These are phyloP conservation scores for Amoebophrya sp. DNA, from an alignment of 169 alveolate genomes.

Conservation along the genomic window DNA sequence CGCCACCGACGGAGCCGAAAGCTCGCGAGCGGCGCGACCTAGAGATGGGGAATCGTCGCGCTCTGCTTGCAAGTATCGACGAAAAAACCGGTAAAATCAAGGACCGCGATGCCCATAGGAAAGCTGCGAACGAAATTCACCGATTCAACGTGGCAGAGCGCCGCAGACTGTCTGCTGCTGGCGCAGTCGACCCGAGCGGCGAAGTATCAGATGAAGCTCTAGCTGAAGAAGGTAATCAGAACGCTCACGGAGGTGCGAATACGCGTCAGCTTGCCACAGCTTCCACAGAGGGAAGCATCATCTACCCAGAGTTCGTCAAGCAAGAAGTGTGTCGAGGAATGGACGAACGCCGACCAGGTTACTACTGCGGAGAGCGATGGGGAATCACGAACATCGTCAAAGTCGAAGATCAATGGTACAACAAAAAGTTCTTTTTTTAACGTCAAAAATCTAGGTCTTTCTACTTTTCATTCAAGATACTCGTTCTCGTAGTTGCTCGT, in stretches of 20 bases:
- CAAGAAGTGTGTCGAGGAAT: background rate
- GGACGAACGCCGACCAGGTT: background rate
- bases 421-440: too few species aligned
- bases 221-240: background rate
- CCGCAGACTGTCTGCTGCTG: background rate
- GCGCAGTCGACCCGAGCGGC: background rate
- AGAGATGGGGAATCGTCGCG: background rate
- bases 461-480: too few species aligned
- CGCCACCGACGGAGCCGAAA: background rate
- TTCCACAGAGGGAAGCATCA: background rate
- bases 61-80: too few species aligned
- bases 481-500: too few species aligned
- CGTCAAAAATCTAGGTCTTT: too few species aligned
- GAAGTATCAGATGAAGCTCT: background rate
- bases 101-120: too few species aligned
- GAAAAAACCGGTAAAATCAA: too few species aligned
- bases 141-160: background rate
- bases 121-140: background rate
- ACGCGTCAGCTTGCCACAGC: background rate
- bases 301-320: background rate
- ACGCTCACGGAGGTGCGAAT: background rate
- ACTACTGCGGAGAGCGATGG: slow-evolving; percentile 11
- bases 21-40: background rate
- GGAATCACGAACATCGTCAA: slow-evolving; percentile 12
- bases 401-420: background rate